A percentile compares a stretch with the other conserved stretches of the same genome.
phyloP scores from a whole-genome alignment of 805 yeast species.

The Kazachstania taianensis region DNA sequence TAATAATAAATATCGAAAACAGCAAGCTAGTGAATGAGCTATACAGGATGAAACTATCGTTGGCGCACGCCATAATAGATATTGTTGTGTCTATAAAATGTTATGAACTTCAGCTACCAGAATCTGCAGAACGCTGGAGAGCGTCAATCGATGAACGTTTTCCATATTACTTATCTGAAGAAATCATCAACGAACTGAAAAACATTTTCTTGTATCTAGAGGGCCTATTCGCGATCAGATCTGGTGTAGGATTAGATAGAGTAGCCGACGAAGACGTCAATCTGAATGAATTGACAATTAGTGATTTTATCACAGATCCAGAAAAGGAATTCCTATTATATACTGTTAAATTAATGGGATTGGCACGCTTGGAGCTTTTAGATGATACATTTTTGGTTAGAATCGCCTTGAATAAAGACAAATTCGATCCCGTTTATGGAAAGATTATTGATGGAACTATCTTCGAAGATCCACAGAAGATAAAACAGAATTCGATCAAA shows the following conservation, averaged over 20 bases:
- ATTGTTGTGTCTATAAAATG: constrained; percentile 19
- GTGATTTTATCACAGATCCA: constrained; percentile 6
- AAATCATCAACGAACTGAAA: constrained; percentile 7
- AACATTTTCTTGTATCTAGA: constrained; percentile 22
- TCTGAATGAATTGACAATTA: constrained; percentile 11
- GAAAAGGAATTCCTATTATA: constrained; percentile 21
- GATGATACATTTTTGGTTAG: constrained; percentile 10
- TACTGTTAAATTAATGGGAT: constrained; percentile 23
- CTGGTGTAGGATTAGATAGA: constrained; percentile 16
- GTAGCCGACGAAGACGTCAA: constrained; percentile 21
- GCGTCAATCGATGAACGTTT: constrained; percentile 10
- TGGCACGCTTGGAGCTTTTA: constrained; percentile 17
- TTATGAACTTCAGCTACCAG: constrained; percentile 22
- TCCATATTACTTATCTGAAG: constrained; percentile 10
- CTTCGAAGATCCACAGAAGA: constrained; percentile 8
- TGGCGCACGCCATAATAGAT: constrained; percentile 20
- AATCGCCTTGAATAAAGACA: constrained; percentile 19
- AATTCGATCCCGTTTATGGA: constrained; percentile 17
- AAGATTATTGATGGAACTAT: constrained; percentile 19
- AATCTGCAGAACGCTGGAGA: constrained; percentile 17
- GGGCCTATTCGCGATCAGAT: constrained; percentile 16
- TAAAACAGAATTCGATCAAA: constrained; percentile 1
- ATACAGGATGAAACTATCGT: constrained; percentile 10
- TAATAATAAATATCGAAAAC: constrained; percentile 4
- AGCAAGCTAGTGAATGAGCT: not conserved